These are phyloP conservation scores for Dioscorea cayenensis DNA, from an alignment of 116 monocot genomes.

Conservation along the genomic window DNA sequence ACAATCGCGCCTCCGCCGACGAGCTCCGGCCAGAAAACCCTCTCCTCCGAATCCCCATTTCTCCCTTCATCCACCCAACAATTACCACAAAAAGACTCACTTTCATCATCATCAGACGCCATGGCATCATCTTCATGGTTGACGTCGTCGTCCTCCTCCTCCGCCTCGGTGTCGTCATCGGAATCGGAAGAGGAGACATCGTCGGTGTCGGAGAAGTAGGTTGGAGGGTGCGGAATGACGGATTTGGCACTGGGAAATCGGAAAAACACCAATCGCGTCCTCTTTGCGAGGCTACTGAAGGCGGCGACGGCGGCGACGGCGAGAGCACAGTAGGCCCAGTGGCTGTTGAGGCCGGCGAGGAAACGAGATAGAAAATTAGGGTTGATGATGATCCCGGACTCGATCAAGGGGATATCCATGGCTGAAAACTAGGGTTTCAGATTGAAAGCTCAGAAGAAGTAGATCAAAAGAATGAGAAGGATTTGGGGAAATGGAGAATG, in stretches of 20 bases:
- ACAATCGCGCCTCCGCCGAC: conserved; percentile 3
- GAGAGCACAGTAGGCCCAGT: conserved; percentile 1
- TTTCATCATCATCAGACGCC: not conserved
- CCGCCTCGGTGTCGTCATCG: not conserved
- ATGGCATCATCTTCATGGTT: not conserved
- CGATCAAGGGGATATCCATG: not conserved
- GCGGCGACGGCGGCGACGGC: conserved; percentile 6
- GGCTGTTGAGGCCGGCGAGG: not conserved
- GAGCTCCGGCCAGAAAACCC: conserved; percentile 3
- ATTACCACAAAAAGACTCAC: not conserved
- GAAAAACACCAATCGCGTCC: not conserved
- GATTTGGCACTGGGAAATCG: not conserved
- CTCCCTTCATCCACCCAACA: not conserved
- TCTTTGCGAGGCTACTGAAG: not conserved
- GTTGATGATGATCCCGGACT: not conserved
- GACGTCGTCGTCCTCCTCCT: not conserved
- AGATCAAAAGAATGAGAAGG: not conserved
- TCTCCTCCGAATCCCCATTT: not conserved
- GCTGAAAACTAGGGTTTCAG: not conserved
- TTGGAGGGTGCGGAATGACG: not conserved
- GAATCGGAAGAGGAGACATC: not conserved
- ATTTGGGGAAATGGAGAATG: not conserved
- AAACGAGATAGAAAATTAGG: not conserved
- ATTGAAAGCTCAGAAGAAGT: not conserved
- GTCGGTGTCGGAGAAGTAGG: not conserved